Evolutionary conservation across 2,329 filamentous ascomycete genomes (phyloP).

Genomic region (Exophiala bonariae): DNA sequence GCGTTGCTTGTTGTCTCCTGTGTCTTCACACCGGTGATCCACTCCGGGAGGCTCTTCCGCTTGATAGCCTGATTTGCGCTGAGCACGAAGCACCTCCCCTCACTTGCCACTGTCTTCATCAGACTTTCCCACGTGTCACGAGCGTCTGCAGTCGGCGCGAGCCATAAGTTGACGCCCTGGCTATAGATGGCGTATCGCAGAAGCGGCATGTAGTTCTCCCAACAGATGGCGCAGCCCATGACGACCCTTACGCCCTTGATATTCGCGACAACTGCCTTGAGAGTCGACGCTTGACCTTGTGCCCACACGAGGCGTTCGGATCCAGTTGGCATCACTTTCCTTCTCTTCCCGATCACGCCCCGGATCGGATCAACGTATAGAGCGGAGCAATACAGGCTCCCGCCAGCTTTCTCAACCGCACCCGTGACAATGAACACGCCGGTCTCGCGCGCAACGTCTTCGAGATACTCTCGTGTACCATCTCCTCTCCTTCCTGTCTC

Average conservation of each 20-base stretch:
- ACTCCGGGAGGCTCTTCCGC: constrained; percentile 56
- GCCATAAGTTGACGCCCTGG: constrained; percentile 88
- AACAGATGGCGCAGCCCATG: constrained; percentile 86
- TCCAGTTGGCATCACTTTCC: constrained; percentile 92
- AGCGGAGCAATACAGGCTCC: constrained; percentile 79
- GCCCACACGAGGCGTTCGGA: constrained; percentile 85
- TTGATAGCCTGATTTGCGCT: constrained; percentile 80
- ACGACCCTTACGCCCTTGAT: constrained; percentile 79
- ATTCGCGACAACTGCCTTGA: constrained; percentile 74
- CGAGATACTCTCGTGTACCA: constrained; percentile 77
- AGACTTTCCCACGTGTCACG: constrained; percentile 78
- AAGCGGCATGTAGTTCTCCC: constrained; percentile 96
- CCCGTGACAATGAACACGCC: constrained; percentile 82
- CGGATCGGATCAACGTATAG: constrained; percentile 76
- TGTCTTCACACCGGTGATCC: constrained; percentile 46
- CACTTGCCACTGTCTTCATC: constrained; percentile 78
- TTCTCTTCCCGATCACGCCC: constrained; percentile 77
- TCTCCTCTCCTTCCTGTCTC: constrained; percentile 60
- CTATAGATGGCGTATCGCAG: constrained; percentile 79
- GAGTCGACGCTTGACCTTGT: constrained; percentile 75
- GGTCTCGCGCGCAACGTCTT: constrained; percentile 72
- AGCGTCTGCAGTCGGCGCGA: constrained; percentile 85
- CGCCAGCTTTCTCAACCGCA: constrained; percentile 74
- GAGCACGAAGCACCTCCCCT: constrained; percentile 83
- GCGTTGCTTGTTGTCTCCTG: constrained; percentile 9